Evolutionary conservation across 1,284 basidiomycete species (phyloP).

Genomic region (Leccinum fallax): DNA sequence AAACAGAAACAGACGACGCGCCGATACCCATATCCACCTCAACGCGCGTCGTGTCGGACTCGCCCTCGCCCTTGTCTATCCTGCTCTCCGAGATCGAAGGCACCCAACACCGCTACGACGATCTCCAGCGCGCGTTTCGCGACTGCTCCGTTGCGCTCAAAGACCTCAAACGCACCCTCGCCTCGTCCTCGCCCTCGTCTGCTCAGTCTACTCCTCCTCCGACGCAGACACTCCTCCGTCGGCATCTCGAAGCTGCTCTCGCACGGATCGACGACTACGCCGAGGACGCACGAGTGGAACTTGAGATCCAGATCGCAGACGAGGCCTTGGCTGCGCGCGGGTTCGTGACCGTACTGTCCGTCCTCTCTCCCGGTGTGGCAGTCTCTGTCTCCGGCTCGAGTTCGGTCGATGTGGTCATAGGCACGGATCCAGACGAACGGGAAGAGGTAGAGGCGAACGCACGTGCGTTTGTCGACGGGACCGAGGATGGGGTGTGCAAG

Average conservation of each 20-base stretch:
- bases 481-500: constrained; percentile 51
- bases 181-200: constrained; percentile 14
- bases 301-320: constrained; percentile 83
- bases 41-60: neutral
- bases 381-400: constrained; percentile 24
- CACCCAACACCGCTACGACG: constrained; percentile 59
- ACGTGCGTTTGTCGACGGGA: constrained; percentile 59
- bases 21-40: neutral
- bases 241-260: constrained; percentile 54
- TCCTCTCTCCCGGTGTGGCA: constrained; percentile 46
- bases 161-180: constrained; percentile 50
- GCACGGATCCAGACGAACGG: constrained; percentile 28
- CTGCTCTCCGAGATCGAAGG: constrained; percentile 49
- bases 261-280: constrained; percentile 76
- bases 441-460: constrained; percentile 56
- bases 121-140: constrained; percentile 62
- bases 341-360: constrained; percentile 69
- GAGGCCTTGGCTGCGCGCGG: constrained; percentile 72
- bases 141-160: constrained; percentile 70
- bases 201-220: neutral
- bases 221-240: constrained; percentile 17
- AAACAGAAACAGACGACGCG: neutral
- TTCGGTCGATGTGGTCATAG: neutral
- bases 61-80: constrained; percentile 24
- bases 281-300: constrained; percentile 83